Evolutionary conservation across 176 grass and related monocot genomes (phyloP).

Genomic region (Zea luxurians): DNA sequence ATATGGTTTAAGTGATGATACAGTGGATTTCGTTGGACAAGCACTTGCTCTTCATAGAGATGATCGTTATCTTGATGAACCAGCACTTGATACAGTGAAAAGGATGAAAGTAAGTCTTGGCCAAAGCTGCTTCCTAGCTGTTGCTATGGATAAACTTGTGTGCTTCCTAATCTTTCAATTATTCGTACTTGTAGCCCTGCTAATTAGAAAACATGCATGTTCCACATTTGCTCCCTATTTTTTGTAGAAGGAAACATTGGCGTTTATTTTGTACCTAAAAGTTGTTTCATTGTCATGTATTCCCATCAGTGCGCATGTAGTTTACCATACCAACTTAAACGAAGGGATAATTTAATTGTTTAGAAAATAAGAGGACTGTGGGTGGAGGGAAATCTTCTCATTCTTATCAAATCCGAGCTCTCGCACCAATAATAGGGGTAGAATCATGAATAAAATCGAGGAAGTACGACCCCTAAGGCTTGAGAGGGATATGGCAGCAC

Average conservation of each 20-base stretch:
- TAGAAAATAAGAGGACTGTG: conserved; percentile 9
- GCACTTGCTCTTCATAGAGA: too few species aligned
- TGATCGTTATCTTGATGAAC: too few species aligned
- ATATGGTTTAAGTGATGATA: too few species aligned
- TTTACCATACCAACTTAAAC: conserved; percentile 21
- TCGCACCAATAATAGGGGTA: background rate
- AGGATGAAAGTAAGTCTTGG: too few species aligned
- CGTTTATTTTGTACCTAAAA: background rate
- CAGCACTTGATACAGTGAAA: too few species aligned
- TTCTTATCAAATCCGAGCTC: background rate
- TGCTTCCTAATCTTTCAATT: too few species aligned
- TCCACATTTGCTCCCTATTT: background rate
- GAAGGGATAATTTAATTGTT: conserved; percentile 26
- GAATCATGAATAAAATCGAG: background rate
- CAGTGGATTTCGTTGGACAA: too few species aligned
- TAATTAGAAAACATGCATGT: too few species aligned
- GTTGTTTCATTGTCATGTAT: conserved; percentile 1
- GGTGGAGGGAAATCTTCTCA: conserved; percentile 20
- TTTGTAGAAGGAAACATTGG: background rate
- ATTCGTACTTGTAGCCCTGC: too few species aligned
- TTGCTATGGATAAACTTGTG: too few species aligned
- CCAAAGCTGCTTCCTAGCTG: too few species aligned
- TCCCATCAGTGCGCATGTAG: background rate
- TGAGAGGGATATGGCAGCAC: background rate
- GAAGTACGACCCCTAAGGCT: background rate